phyloP scores from a whole-genome alignment of 1,139 yeast species.

The Meyerozyma carpophila region DNA sequence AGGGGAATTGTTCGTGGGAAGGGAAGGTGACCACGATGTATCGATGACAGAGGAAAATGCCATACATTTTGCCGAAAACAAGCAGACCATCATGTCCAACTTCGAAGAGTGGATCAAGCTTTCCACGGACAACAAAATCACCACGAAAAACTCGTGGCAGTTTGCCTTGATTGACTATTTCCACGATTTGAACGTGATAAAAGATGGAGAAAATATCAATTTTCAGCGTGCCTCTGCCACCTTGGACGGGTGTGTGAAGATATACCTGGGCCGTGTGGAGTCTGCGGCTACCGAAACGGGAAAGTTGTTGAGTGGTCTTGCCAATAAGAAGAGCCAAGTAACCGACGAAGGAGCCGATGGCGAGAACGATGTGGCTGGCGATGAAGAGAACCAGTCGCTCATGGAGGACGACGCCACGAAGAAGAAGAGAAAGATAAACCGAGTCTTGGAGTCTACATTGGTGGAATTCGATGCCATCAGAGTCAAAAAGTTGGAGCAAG shows the following conservation, averaged over 20 bases:
- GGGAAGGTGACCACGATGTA: not conserved
- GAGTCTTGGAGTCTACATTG: conserved; percentile 39
- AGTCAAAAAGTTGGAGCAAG: conserved; percentile 70
- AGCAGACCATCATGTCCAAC: conserved; percentile 46
- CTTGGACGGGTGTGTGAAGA: conserved; percentile 80
- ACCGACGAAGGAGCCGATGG: conserved; percentile 10
- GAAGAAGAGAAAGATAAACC: conserved; percentile 32
- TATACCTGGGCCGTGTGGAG: conserved; percentile 82
- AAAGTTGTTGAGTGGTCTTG: conserved; percentile 68
- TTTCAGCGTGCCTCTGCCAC: conserved; percentile 79
- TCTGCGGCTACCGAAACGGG: conserved; percentile 92
- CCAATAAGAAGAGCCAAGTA: conserved; percentile 20
- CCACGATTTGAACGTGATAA: conserved; percentile 58
- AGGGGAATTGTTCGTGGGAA: not conserved
- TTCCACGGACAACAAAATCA: conserved; percentile 83
- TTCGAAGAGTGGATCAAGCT: conserved; percentile 89
- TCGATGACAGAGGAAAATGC: conserved; percentile 27
- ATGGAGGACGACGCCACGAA: conserved; percentile 14
- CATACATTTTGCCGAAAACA: conserved; percentile 41
- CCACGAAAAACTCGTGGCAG: conserved; percentile 69
- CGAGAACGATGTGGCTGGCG: conserved; percentile 22
- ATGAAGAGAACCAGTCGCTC: conserved; percentile 12
- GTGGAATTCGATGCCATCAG: conserved; percentile 56
- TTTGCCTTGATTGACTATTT: conserved; percentile 86
- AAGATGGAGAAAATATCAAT: conserved; percentile 59